Evolutionary conservation across 2,329 filamentous ascomycete species (phyloP).

Genomic region (Zymoseptoria tritici): DNA sequence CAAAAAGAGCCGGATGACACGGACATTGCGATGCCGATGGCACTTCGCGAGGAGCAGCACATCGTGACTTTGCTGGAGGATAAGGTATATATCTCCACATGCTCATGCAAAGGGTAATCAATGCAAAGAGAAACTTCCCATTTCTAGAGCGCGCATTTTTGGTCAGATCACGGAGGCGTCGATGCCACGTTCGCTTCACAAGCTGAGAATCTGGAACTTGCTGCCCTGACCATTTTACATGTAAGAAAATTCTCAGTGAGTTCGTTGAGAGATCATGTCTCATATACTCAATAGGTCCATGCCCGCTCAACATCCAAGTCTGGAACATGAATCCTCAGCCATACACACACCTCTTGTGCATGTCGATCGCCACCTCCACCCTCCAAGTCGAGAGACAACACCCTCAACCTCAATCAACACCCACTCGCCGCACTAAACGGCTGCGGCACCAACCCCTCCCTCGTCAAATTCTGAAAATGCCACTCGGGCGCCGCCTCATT

Average conservation of each 20-base stretch:
- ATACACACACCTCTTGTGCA: background rate
- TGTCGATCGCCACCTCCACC: background rate
- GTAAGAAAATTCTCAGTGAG: background rate
- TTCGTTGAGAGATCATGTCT: background rate
- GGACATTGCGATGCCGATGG: too few relatives aligned
- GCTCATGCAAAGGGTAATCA: too few relatives aligned
- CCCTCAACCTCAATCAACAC: conserved; percentile 10
- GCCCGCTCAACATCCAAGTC: background rate
- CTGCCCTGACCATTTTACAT: too few relatives aligned
- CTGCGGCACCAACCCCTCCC: conserved; percentile 32
- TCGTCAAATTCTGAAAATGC: conserved; percentile 40
- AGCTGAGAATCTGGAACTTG: too few relatives aligned
- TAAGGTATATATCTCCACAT: too few relatives aligned
- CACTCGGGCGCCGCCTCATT: conserved; percentile 44
- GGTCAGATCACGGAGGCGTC: too few relatives aligned
- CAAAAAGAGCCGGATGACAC: too few relatives aligned
- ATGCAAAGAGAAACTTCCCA: too few relatives aligned
- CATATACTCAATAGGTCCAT: background rate
- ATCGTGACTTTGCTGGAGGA: too few relatives aligned
- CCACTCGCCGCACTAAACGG: conserved; percentile 10
- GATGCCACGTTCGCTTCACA: too few relatives aligned
- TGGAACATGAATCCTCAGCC: background rate
- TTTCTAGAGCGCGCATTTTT: too few relatives aligned
- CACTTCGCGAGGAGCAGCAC: too few relatives aligned
- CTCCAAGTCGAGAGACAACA: background rate